Base-by-base conservation (phyloP, 2,329 filamentous ascomycete genomes). In the Pestalotiopsis sp. region DNA sequence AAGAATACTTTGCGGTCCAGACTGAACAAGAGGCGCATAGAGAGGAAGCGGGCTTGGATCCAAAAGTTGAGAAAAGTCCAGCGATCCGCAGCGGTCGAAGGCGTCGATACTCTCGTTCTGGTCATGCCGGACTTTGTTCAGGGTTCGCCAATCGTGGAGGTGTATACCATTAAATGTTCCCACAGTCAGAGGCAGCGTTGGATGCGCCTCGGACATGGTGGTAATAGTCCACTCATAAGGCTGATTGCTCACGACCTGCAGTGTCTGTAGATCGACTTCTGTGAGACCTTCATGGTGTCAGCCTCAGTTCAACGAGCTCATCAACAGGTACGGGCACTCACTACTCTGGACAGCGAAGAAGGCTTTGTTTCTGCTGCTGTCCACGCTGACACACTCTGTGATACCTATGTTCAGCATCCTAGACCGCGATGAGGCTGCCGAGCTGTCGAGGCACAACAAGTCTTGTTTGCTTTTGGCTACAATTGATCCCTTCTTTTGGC, bases 171-270 rank as follows among this genome's bases (percentile, higher is more conserved):
- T 84, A 64, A 91, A 92, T 1, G 94, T 97, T 24, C 94, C 95
- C 14, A 98, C 88, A 0, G 94, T 96, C 48, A 98, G 79, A 0
- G 94, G 94, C 0, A 91, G 85, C 0, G 86, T 85, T 62, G 89
- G 81, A 71, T 88, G 81, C 57, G 90, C 85, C 63, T 91, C 85
- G 0, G 94, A 98, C 20, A 98, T 81, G 0, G 94, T 91, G 52
- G 92, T 95, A 71, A 98, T 93, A 38, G 91, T 89, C 84, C 91
- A 94, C 1, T 94, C 91, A 73, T 93, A 98, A 3, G 85, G 86
- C 67, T 92, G 88, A 66, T 89, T 86, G 24, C 89, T 90, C 4
- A 94, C 82, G 3, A 94, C 83, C 65, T 89, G 84, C 11, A 97
- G 80, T 0, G 91, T 93, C 68, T 87, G 83, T 60, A 98, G 84